Conservation (phyloP, 768 basidiomycete species). For the Boletus rufocinnamomeus region DNA sequence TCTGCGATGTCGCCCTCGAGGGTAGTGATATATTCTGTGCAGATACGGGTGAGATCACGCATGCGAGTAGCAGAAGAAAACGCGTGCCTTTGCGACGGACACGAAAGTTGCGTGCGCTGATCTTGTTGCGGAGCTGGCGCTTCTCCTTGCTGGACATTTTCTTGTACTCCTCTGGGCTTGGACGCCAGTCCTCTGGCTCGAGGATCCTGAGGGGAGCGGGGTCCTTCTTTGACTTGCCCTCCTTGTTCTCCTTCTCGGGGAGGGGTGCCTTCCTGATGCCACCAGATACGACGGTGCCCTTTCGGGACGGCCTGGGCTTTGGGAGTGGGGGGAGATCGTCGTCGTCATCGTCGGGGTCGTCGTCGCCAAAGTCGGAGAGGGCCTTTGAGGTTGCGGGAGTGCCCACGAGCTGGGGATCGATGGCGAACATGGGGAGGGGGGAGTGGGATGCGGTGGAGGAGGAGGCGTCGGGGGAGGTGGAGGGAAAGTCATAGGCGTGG, state of each 20-base stretch:
- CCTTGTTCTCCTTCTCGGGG: conserved; percentile 38
- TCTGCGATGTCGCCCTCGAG: conserved; percentile 93
- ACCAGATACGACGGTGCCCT: conserved; percentile 71
- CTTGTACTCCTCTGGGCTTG: conserved; percentile 89
- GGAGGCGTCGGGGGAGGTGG: conserved; percentile 29
- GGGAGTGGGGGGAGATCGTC: conserved; percentile 27
- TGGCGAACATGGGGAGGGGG: conserved; percentile 44
- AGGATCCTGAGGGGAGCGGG: conserved; percentile 20
- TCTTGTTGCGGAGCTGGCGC: conserved; percentile 94
- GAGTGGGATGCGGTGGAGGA: conserved; percentile 28
- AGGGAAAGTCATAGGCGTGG: conserved; percentile 26
- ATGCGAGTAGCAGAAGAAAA: background rate
- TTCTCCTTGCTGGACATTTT: conserved; percentile 97
- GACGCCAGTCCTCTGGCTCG: conserved; percentile 76
- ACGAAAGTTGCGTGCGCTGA: conserved; percentile 93
- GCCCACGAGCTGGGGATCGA: conserved; percentile 78
- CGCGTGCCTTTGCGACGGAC: conserved; percentile 83
- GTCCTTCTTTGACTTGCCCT: conserved; percentile 33
- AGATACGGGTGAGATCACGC: background rate
- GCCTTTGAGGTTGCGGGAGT: conserved; percentile 54
- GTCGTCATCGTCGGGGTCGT: conserved; percentile 39
- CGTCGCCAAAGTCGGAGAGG: conserved; percentile 45
- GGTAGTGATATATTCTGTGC: conserved; percentile 86
- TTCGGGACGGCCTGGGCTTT: conserved; percentile 54
- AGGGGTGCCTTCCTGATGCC: conserved; percentile 65